Conservation (phyloP, 768 basidiomycete genomes). For the Boletus vinaceobasis region DNA sequence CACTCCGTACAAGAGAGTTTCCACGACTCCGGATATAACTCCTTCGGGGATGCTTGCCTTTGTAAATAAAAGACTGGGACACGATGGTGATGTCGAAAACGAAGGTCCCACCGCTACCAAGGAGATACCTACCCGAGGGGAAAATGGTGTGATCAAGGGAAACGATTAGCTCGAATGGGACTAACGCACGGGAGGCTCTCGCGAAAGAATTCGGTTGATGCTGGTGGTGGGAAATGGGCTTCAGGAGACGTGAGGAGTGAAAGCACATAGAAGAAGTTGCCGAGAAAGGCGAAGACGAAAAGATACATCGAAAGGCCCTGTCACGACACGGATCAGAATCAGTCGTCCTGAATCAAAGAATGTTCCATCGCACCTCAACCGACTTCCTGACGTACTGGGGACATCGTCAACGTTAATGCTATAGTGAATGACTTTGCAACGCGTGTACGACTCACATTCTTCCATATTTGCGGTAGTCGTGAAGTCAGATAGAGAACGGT, state of each 20-base stretch:
- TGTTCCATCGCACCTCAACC: conserved; percentile 55
- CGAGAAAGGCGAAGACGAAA: conserved; percentile 90
- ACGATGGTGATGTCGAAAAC: conserved; percentile 93
- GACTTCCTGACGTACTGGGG: conserved; percentile 82
- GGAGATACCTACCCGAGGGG: conserved; percentile 57
- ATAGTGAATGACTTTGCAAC: neutral
- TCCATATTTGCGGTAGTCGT: conserved; percentile 97
- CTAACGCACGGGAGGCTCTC: conserved; percentile 81
- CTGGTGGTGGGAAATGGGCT: conserved; percentile 52
- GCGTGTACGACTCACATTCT: conserved; percentile 67
- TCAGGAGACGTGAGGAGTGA: conserved; percentile 82
- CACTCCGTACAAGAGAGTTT: conserved; percentile 24
- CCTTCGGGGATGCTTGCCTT: conserved; percentile 41
- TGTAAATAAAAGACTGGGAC: conserved; percentile 78
- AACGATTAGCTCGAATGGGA: neutral
- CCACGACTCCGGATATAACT: conserved; percentile 24
- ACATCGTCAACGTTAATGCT: neutral
- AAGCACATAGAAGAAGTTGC: conserved; percentile 89
- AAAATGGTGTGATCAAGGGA: neutral
- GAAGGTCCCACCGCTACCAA: conserved; percentile 91
- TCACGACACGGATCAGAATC: conserved; percentile 3
- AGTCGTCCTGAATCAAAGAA: conserved; percentile 2
- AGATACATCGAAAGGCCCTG: conserved; percentile 92
- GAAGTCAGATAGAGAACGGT: conserved; percentile 91
- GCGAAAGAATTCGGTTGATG: conserved; percentile 62